These are phyloP conservation scores for Raphanus sativus DNA, from an alignment of 345 rosid species.

Conservation along the genomic window DNA sequence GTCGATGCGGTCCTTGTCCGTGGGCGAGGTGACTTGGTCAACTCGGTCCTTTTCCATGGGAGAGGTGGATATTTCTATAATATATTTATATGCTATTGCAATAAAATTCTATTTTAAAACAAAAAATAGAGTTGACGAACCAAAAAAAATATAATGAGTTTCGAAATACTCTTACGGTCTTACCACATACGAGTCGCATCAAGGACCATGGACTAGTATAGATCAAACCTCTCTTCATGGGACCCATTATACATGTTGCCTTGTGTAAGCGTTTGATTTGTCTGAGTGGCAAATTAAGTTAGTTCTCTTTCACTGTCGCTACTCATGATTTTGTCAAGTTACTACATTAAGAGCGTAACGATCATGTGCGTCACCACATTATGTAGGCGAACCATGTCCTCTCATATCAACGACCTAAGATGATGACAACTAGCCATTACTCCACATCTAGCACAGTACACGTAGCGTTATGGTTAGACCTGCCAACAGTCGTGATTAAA, in stretches of 20 bases:
- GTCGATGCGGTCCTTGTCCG: no score
- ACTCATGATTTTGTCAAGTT: background rate
- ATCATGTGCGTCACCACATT: conserved; percentile 7
- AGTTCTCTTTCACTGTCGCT: background rate
- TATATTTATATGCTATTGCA: no score
- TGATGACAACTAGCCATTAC: background rate
- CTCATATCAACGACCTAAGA: background rate
- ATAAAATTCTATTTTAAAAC: no score
- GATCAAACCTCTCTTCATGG: no score
- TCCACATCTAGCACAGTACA: background rate
- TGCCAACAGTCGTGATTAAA: background rate
- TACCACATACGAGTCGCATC: no score
- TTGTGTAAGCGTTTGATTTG: background rate
- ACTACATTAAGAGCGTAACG: background rate
- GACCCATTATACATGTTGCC: background rate
- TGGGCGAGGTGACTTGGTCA: no score
- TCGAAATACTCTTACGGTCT: no score
- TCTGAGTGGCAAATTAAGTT: conserved; percentile 9
- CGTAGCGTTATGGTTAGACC: background rate
- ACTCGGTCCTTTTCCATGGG: no score
- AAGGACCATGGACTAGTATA: no score
- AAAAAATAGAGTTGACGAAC: no score
- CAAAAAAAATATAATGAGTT: no score
- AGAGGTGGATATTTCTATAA: no score
- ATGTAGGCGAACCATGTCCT: background rate